Evolutionary conservation across 2,329 filamentous ascomycete genomes (phyloP).

Genomic region (Macrophomina phaseolina): DNA sequence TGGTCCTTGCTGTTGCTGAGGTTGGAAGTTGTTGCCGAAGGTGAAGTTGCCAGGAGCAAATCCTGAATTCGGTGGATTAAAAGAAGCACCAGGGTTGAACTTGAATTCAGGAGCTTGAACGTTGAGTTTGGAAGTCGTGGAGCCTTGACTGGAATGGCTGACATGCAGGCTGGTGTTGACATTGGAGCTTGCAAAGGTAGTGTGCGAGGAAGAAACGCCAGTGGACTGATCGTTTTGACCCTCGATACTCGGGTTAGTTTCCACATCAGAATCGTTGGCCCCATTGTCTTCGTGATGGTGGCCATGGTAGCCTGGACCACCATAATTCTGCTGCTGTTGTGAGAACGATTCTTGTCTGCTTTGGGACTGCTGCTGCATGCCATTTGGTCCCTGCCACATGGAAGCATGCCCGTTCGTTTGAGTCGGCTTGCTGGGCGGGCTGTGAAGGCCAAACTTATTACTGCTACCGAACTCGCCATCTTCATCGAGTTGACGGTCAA

Average conservation of each 20-base stretch:
- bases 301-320: constrained; percentile 35
- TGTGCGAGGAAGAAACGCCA: constrained; percentile 43
- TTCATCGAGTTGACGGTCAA: constrained; percentile 78
- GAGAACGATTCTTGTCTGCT: constrained; percentile 74
- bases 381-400: constrained; percentile 49
- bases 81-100: constrained; percentile 61
- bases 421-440: constrained; percentile 36
- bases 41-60: constrained; percentile 55
- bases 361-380: constrained; percentile 75
- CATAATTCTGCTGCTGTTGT: constrained; percentile 63
- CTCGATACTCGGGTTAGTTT: constrained; percentile 46
- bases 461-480: constrained; percentile 73
- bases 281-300: constrained; percentile 36
- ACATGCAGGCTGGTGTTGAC: constrained; percentile 39
- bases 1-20: constrained; percentile 36
- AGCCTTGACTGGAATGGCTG: constrained; percentile 62
- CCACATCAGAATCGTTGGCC: constrained; percentile 46
- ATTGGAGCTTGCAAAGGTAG: constrained; percentile 68
- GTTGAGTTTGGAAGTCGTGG: constrained; percentile 80
- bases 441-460: constrained; percentile 37
- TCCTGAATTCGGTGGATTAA: constrained; percentile 40
- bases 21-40: constrained; percentile 50
- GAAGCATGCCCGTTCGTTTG: constrained; percentile 13
- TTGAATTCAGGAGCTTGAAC: constrained; percentile 88
- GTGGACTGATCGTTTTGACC: constrained; percentile 44